Evolutionary conservation across 305 asterid species (phyloP).

Genomic region (Fraxinus greggii): DNA sequence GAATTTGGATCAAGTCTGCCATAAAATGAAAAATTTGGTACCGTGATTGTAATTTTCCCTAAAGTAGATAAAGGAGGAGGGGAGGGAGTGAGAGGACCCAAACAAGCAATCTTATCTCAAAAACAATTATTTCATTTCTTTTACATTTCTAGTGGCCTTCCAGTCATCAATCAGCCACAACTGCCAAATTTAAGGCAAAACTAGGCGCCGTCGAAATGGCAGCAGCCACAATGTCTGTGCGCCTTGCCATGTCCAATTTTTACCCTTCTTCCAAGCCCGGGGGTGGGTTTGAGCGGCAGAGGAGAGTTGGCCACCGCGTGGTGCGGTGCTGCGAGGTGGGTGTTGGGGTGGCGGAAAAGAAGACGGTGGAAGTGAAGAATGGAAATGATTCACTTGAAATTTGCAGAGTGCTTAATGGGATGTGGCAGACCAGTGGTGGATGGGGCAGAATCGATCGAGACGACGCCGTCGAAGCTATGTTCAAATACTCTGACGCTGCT

Average conservation of each 20-base stretch:
- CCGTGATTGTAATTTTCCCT: too few species aligned
- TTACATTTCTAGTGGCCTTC: neutral
- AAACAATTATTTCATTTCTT: neutral
- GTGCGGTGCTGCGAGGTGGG: slow-evolving; percentile 65
- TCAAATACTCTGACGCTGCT: slow-evolving; percentile 74
- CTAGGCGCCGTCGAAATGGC: slow-evolving; percentile 31
- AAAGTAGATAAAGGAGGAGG: too few species aligned
- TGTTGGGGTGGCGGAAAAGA: slow-evolving; percentile 45
- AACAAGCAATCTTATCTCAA: neutral
- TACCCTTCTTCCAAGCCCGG: slow-evolving; percentile 13
- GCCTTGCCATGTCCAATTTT: slow-evolving; percentile 31
- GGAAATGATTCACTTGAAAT: slow-evolving; percentile 79
- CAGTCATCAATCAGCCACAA: neutral
- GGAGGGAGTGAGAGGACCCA: neutral
- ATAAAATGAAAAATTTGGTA: too few species aligned
- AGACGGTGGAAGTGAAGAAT: slow-evolving; percentile 49
- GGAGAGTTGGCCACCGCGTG: slow-evolving; percentile 21
- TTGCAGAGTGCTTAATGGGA: slow-evolving; percentile 82
- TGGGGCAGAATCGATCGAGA: slow-evolving; percentile 89
- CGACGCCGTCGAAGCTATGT: slow-evolving; percentile 90
- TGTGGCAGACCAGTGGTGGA: slow-evolving; percentile 99
- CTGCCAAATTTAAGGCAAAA: neutral
- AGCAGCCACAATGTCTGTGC: slow-evolving; percentile 37
- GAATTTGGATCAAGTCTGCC: too few species aligned
- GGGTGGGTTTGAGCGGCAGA: slow-evolving; percentile 28